phyloP scores from a whole-genome alignment of 345 rosid species.

The Lepidium sativum region DNA sequence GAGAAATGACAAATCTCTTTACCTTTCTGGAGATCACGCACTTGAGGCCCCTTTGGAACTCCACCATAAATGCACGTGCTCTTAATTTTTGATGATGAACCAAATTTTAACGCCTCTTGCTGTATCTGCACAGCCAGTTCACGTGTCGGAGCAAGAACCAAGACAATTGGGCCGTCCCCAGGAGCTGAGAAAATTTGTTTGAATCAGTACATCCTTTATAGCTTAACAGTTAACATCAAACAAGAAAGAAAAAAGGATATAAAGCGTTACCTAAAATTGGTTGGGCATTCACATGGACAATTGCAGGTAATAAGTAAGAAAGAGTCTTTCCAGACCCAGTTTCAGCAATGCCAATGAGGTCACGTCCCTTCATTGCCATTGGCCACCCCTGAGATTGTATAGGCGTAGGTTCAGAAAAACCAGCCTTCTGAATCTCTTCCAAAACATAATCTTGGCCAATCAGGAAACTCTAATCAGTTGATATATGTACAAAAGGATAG shows the following conservation, averaged over 20 bases:
- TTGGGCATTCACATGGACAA: slow-evolving; percentile 96
- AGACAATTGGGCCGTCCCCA: slow-evolving; percentile 96
- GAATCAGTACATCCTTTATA: not conserved
- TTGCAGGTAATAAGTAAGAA: slow-evolving; percentile 88
- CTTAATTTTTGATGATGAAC: slow-evolving; percentile 90
- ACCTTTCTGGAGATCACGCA: slow-evolving; percentile 99
- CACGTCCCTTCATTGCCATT: slow-evolving; percentile 98
- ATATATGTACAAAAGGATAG: not conserved
- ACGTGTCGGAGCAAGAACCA: slow-evolving; percentile 98
- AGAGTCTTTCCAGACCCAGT: slow-evolving; percentile 99
- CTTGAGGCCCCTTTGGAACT: slow-evolving; percentile 99
- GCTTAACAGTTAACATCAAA: not conserved
- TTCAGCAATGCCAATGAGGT: slow-evolving; percentile 95
- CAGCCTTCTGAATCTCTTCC: slow-evolving; percentile 91
- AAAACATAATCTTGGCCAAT: slow-evolving; percentile 71
- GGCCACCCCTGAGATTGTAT: slow-evolving; percentile 99
- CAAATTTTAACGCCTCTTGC: slow-evolving; percentile 93
- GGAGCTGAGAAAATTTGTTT: slow-evolving; percentile 38
- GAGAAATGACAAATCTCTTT: not conserved
- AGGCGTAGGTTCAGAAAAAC: slow-evolving; percentile 91
- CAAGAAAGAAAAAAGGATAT: not conserved
- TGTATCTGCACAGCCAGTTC: slow-evolving; percentile 99
- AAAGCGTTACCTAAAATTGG: slow-evolving; percentile 64
- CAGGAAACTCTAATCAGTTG: not conserved
- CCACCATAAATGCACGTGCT: slow-evolving; percentile 96